These are phyloP conservation scores for Santalum album DNA, from an alignment of 164 flowering plant genomes.

Conservation along the genomic window DNA sequence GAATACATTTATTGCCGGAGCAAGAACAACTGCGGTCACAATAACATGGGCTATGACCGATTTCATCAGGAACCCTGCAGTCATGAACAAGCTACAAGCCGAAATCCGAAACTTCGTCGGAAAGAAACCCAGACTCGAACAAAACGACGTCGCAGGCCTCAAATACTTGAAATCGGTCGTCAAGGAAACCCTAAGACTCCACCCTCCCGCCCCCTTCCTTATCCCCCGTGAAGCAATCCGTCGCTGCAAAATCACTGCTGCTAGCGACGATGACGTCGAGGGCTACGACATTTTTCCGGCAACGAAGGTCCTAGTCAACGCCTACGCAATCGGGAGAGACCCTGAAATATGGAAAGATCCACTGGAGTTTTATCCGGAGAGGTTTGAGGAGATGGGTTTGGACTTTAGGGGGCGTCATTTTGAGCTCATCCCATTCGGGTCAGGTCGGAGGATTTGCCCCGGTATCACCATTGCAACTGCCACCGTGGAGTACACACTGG, in stretches of 20 bases:
- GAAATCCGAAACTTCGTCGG: slow-evolving; percentile 12
- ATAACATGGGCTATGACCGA: slow-evolving; percentile 38
- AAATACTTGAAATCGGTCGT: slow-evolving; percentile 25
- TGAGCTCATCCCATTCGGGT: slow-evolving; percentile 1
- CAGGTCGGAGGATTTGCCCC: not conserved
- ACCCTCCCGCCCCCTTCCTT: slow-evolving; percentile 34
- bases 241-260: too few species aligned
- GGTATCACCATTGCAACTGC: not conserved
- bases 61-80: slow-evolving; percentile 22
- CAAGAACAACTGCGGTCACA: slow-evolving; percentile 16
- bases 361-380: slow-evolving; percentile 2
- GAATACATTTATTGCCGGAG: slow-evolving; percentile 35
- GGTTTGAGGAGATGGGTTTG: not conserved
- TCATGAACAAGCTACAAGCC: slow-evolving; percentile 22
- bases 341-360: slow-evolving; percentile 4
- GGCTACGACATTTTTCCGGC: not conserved
- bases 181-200: slow-evolving; percentile 33
- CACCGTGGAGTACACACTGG: not conserved
- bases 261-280: not conserved
- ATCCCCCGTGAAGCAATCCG: slow-evolving; percentile 28
- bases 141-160: slow-evolving; percentile 19
- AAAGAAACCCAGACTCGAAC: slow-evolving; percentile 14
- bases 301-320: not conserved
- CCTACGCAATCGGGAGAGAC: slow-evolving; percentile 4
- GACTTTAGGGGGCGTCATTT: slow-evolving; percentile 1